Evolutionary conservation across 2,329 filamentous ascomycete genomes (phyloP).

Genomic region (Aureobasidium sp.): DNA sequence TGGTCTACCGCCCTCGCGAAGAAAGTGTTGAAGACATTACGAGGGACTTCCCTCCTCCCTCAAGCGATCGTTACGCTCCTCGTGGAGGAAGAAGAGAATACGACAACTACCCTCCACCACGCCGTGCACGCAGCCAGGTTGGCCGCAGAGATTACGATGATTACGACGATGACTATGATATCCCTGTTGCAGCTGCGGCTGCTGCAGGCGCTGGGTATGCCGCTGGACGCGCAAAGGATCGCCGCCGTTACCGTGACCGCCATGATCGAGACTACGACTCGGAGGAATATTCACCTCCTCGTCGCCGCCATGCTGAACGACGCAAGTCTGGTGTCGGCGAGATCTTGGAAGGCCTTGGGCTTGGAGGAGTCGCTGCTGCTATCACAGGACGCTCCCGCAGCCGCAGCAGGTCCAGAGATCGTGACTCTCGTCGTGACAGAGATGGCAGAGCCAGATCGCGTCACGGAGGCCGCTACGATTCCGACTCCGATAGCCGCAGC

Average conservation of each 20-base stretch:
- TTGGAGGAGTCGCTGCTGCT: constrained; percentile 48
- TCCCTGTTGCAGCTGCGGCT: constrained; percentile 36
- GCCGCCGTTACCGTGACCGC: constrained; percentile 42
- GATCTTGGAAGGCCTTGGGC: constrained; percentile 50
- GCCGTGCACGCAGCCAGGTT: constrained; percentile 55
- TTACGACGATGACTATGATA: constrained; percentile 46
- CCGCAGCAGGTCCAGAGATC: constrained; percentile 53
- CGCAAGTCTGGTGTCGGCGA: constrained; percentile 57
- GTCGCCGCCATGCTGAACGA: constrained; percentile 35
- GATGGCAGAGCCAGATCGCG: constrained; percentile 42
- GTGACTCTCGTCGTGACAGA: constrained; percentile 47
- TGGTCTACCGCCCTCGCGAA: constrained; percentile 54
- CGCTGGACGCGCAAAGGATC: constrained; percentile 25
- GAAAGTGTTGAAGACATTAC: constrained; percentile 81
- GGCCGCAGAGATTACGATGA: constrained; percentile 51
- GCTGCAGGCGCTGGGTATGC: constrained; percentile 31
- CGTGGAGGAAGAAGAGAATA: constrained; percentile 27
- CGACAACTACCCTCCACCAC: constrained; percentile 41
- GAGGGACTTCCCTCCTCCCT: constrained; percentile 75
- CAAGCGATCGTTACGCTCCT: constrained; percentile 23
- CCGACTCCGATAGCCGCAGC: constrained; percentile 45
- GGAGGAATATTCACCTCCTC: constrained; percentile 37
- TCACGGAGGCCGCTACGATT: constrained; percentile 30
- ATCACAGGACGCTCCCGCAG: constrained; percentile 53
- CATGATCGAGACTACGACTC: constrained; percentile 35